Percentiles rank a stretch among this genome's conserved stretches.
Evolutionary conservation across 768 basidiomycete species (phyloP).

Genomic region (Collybia nuda): DNA sequence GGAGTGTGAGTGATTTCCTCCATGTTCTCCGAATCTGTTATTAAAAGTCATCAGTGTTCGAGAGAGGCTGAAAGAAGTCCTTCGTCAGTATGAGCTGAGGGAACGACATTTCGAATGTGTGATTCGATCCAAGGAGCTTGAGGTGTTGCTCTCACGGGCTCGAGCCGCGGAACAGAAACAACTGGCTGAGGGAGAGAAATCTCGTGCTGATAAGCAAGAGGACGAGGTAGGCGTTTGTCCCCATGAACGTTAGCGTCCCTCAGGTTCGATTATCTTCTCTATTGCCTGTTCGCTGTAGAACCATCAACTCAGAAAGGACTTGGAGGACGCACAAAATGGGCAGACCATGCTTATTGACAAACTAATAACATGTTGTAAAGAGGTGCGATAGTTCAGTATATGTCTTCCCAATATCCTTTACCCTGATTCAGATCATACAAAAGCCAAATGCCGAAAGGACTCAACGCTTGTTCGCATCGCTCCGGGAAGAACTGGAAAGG

Average conservation of each 20-base stretch:
- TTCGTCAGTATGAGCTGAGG: conserved; percentile 85
- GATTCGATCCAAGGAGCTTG: conserved; percentile 88
- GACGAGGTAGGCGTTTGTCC: conserved; percentile 60
- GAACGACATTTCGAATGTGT: conserved; percentile 93
- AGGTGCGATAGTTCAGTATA: conserved; percentile 47
- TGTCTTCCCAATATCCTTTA: conserved; percentile 9
- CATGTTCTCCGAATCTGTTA: conserved; percentile 2
- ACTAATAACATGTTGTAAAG: conserved; percentile 82
- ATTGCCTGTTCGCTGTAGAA: conserved; percentile 38
- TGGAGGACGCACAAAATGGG: conserved; percentile 77
- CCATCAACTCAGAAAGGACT: conserved; percentile 67
- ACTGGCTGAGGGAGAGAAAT: conserved; percentile 73
- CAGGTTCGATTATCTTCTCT: conserved; percentile 1
- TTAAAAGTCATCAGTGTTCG: conserved; percentile 57
- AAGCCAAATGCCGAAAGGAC: conserved; percentile 85
- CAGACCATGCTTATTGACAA: conserved; percentile 84
- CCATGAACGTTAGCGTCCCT: conserved; percentile 13
- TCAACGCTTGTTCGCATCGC: conserved; percentile 75
- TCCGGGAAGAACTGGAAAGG: conserved; percentile 83
- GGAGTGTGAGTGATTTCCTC: conserved; percentile 59
- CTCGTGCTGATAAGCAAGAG: conserved; percentile 63
- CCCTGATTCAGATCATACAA: conserved; percentile 31
- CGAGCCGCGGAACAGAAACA: conserved; percentile 88
- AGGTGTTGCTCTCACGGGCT: conserved; percentile 83
- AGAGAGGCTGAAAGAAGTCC: conserved; percentile 83